phyloP scores from a whole-genome alignment of 306 rosid genomes.

The Ziziphus jujuba region DNA sequence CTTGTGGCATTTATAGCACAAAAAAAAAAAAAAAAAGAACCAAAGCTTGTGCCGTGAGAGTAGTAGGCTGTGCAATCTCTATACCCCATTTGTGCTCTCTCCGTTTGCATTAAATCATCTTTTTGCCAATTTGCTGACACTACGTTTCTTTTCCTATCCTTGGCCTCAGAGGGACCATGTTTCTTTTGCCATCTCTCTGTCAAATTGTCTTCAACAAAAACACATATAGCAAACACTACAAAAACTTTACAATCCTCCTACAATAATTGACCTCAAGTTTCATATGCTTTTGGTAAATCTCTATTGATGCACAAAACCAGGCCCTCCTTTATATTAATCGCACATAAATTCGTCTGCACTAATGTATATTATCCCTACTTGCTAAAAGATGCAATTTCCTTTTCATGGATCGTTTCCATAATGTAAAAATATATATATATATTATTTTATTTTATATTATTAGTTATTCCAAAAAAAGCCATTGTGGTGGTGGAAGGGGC shows the following conservation, averaged over 20 bases:
- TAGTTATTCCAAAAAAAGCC: too few species aligned
- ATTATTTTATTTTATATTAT: too few species aligned
- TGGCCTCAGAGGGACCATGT: constrained; percentile 38
- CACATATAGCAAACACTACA: constrained; percentile 31
- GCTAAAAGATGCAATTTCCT: background rate
- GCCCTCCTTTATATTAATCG: background rate
- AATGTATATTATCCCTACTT: too few species aligned
- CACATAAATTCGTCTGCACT: too few species aligned
- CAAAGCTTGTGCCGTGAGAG: too few species aligned
- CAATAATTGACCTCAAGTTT: constrained; percentile 45
- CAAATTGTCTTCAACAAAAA: background rate
- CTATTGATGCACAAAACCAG: background rate
- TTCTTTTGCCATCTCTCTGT: constrained; percentile 1
- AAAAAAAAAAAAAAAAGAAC: too few species aligned
- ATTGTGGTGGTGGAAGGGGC: too few species aligned
- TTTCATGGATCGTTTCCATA: too few species aligned
- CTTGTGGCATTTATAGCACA: too few species aligned
- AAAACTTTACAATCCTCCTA: constrained; percentile 37
- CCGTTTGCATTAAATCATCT: background rate
- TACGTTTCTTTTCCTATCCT: constrained; percentile 2
- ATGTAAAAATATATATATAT: too few species aligned
- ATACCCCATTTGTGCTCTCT: background rate
- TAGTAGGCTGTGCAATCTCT: background rate
- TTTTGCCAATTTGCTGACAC: constrained; percentile 9
- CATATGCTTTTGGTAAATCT: constrained; percentile 11